Base-by-base conservation (phyloP, 306 rosid species). In the Casuarina cunninghamiana region DNA sequence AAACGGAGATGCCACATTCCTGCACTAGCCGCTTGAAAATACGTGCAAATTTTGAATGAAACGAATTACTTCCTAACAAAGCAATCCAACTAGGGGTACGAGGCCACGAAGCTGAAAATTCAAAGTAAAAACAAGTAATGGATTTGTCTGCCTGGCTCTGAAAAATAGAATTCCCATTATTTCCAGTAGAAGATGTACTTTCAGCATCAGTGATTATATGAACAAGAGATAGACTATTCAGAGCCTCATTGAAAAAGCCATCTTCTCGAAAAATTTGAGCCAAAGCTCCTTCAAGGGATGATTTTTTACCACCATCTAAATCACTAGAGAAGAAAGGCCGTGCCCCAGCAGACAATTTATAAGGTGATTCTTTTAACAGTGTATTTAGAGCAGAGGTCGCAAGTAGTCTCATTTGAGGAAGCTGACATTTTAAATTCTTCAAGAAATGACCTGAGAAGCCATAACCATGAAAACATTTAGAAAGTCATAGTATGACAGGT, bases 21-120 rank as follows among this genome's bases (percentile, higher is more conserved):
- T 95, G 99, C 72, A 91, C 84, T 72, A 95, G 82, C 82, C 98
- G 93, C 85, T 95, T 95, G 76, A 95, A 95, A 84, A 90, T 95
- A 49, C 98, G 90, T 3, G 99, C 99, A 86, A 93, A 95, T 83
- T 83, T 95, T 38, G 99, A 79, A 85, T 95, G 88, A 77, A 95
- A 95, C 71, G 92, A 84, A 79, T 88, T 97, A 86, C 89, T 87
- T 76, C 90, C 91, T 74, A 93, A 67, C 72, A 90, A 86, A 65
- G 96, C 92, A 21, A 91, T 93, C 99, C 98, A 94, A 86, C 93
- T 90, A 35, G 99, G 97, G 6, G 99, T 95, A 2, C 99, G 99
- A 32, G 99, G 99, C 99, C 99, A 95, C 69, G 99, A 93, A 81
- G 99, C 86, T 4, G 98, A 90, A 80, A 95, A 95, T 78, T 95